Conservation (phyloP, 345 rosid genomes). For the Euclidium syriacum region DNA sequence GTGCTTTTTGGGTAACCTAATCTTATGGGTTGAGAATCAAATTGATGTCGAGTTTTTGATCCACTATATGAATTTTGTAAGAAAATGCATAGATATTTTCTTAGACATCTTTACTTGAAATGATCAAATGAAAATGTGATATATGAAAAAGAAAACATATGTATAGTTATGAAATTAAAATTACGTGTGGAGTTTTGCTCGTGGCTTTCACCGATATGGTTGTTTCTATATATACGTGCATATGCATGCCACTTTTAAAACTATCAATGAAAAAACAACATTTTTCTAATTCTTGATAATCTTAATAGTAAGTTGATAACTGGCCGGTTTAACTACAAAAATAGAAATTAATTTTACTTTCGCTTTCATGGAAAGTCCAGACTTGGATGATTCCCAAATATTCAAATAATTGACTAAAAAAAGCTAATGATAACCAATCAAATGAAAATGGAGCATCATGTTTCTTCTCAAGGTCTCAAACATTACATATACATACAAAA, state of each 20-base stretch:
- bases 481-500: conserved; percentile 5
- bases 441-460: conserved; percentile 28
- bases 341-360: conserved; percentile 1
- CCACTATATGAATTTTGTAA: background rate
- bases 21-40: background rate
- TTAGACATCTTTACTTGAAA: background rate
- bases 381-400: conserved; percentile 25
- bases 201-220: conserved; percentile 37
- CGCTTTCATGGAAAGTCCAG: conserved; percentile 32
- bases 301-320: background rate
- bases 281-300: background rate
- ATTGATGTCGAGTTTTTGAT: background rate
- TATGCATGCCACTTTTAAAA: conserved; percentile 15
- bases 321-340: background rate
- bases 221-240: conserved; percentile 19
- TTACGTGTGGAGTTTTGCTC: conserved; percentile 29
- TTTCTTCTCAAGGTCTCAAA: too few species aligned
- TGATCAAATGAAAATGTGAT: background rate
- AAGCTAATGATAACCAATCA: conserved; percentile 35
- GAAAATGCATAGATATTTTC: conserved; percentile 16
- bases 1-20: background rate
- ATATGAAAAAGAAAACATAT: background rate
- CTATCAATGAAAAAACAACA: background rate
- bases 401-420: conserved; percentile 29
- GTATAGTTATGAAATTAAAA: conserved; percentile 18